These are phyloP conservation scores for Phytophthora parvispora DNA, from an alignment of 352 stramenopile species.

Conservation along the genomic window DNA sequence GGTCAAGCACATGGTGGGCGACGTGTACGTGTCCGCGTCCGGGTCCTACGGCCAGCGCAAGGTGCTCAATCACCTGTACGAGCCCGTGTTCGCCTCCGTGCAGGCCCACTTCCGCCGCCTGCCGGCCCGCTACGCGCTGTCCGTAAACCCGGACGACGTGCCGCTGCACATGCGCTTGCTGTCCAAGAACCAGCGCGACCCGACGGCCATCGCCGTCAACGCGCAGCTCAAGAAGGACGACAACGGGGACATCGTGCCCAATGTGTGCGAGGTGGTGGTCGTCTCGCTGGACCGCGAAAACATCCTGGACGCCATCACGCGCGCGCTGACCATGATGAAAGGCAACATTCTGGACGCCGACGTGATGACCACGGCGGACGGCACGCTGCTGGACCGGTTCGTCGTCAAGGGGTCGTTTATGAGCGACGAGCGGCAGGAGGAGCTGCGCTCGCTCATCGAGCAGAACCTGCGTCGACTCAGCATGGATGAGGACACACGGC, in stretches of 20 bases:
- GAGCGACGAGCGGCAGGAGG: constrained; percentile 77
- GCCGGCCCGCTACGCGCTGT: constrained; percentile 86
- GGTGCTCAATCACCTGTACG: constrained; percentile 89
- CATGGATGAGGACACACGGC: constrained; percentile 51
- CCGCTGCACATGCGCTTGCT: constrained; percentile 89
- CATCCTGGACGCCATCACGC: constrained; percentile 85
- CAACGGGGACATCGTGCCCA: constrained; percentile 83
- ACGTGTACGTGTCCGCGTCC: constrained; percentile 85
- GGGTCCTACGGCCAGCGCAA: constrained; percentile 76
- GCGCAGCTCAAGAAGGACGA: constrained; percentile 89
- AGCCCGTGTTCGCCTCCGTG: constrained; percentile 88
- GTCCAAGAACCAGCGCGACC: constrained; percentile 83
- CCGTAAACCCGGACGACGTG: constrained; percentile 89
- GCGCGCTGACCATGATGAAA: constrained; percentile 84
- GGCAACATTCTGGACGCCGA: constrained; percentile 89
- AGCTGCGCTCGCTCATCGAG: constrained; percentile 77
- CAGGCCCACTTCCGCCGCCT: constrained; percentile 84
- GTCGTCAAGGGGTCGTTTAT: constrained; percentile 87
- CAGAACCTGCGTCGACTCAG: constrained; percentile 80
- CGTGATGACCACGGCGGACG: constrained; percentile 88
- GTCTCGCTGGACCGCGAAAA: constrained; percentile 84
- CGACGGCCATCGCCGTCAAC: constrained; percentile 86
- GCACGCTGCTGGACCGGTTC: constrained; percentile 85
- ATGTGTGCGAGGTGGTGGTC: constrained; percentile 87
- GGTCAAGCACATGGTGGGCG: constrained; percentile 92